Evolutionary conservation across 2,329 filamentous ascomycete genomes (phyloP).

Genomic region (Westerdykella ornata): DNA sequence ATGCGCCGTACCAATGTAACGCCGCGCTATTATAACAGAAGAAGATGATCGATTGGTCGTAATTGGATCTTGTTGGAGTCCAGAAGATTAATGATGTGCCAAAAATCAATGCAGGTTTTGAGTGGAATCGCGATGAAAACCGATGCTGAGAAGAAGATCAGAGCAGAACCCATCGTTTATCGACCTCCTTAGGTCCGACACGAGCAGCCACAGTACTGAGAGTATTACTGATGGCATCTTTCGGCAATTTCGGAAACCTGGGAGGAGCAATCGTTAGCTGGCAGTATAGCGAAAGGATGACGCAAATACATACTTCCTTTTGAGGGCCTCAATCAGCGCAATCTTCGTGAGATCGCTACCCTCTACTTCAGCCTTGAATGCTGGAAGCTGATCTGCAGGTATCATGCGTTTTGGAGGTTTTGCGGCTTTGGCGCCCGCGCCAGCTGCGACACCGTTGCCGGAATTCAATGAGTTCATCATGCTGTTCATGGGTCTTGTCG

Average conservation of each 20-base stretch:
- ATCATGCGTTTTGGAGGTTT: slow-evolving; percentile 45
- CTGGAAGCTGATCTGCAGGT: slow-evolving; percentile 53
- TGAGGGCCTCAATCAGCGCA: slow-evolving; percentile 67
- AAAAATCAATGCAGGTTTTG: no score
- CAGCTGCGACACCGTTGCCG: slow-evolving; percentile 10
- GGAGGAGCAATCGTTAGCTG: slow-evolving; percentile 3
- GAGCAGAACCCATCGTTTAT: slow-evolving; percentile 55
- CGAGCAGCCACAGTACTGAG: slow-evolving; percentile 59
- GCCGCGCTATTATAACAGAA: no score
- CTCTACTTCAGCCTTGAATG: slow-evolving; percentile 64
- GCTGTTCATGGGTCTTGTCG: slow-evolving; percentile 34
- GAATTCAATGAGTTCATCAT: slow-evolving; percentile 28
- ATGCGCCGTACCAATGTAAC: no score
- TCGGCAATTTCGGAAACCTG: slow-evolving; percentile 63
- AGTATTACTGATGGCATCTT: slow-evolving; percentile 64
- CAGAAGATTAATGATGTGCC: no score
- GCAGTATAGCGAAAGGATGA: not conserved
- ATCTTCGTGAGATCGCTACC: slow-evolving; percentile 67
- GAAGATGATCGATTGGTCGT: no score
- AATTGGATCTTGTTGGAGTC: no score
- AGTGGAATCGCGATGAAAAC: not conserved
- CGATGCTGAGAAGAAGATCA: not conserved
- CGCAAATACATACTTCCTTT: slow-evolving; percentile 51
- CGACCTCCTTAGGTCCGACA: slow-evolving; percentile 54
- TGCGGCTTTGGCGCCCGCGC: slow-evolving; percentile 24